Conservation (phyloP, 768 basidiomycete species). For the Artomyces pyxidatus region DNA sequence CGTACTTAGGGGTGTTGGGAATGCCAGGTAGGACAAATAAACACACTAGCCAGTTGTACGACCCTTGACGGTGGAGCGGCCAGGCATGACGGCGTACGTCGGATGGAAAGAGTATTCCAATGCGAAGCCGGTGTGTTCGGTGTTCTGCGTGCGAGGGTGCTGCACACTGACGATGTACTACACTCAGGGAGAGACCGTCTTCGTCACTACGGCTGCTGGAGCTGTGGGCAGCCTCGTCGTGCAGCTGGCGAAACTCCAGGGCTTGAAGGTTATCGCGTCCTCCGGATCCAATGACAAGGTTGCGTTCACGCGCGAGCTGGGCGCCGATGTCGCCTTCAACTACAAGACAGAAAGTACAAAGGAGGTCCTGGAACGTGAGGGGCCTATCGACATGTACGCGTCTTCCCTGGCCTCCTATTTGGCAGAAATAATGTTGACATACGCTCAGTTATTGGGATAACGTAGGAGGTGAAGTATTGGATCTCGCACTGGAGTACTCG, state of each 20-base stretch:
- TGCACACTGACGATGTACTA: not conserved
- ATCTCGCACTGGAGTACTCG: constrained; percentile 19
- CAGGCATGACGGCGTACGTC: constrained; percentile 27
- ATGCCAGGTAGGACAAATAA: constrained; percentile 32
- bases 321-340: constrained; percentile 65
- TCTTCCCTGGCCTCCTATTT: too few relatives aligned
- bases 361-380: constrained; percentile 47
- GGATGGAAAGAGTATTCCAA: constrained; percentile 35
- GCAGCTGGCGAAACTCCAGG: constrained; percentile 35
- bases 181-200: constrained; percentile 39
- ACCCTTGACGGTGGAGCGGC: not conserved
- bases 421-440: not conserved
- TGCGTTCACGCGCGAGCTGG: constrained; percentile 46
- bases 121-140: constrained; percentile 31
- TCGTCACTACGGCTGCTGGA: constrained; percentile 39
- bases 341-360: constrained; percentile 53
- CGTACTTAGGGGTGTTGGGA: constrained; percentile 42
- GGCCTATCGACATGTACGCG: constrained; percentile 43
- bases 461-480: constrained; percentile 19
- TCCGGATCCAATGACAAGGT: constrained; percentile 74
- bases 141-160: not conserved
- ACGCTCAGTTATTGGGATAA: not conserved
- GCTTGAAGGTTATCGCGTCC: constrained; percentile 59
- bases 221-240: constrained; percentile 22
- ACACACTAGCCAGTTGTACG: not conserved